phyloP scores from a whole-genome alignment of 192 early-diverging fungal genomes.

The Coemansia sp. region DNA sequence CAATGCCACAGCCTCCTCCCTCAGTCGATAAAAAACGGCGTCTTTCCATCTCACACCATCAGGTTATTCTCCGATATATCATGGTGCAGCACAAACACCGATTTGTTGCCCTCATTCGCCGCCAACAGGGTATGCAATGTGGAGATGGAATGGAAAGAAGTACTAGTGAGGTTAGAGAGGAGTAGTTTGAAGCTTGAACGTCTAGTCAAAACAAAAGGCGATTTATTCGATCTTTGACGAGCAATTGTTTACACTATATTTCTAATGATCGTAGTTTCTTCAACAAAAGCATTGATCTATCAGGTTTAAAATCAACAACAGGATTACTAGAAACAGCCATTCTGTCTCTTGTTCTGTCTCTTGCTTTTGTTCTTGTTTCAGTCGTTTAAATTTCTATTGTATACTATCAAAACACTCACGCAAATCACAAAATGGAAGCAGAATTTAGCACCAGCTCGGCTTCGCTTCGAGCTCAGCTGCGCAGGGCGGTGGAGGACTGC shows the following conservation, averaged over 20 bases:
- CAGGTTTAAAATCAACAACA: too few species aligned
- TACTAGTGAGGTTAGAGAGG: too few species aligned
- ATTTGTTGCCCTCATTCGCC: background rate
- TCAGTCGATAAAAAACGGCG: conserved; percentile 1
- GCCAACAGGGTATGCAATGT: conserved; percentile 3
- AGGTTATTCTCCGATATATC: conserved; percentile 7
- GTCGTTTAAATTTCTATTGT: background rate
- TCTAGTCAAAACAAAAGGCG: too few species aligned
- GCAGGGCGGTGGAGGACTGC: conserved; percentile 64
- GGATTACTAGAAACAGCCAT: too few species aligned
- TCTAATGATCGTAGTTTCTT: too few species aligned
- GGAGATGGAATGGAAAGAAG: too few species aligned
- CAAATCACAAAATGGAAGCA: conserved; percentile 19
- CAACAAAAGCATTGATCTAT: too few species aligned
- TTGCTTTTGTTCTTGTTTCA: background rate
- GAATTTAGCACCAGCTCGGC: background rate
- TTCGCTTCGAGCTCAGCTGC: conserved; percentile 46
- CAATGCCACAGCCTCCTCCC: conserved; percentile 1
- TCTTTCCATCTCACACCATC: background rate
- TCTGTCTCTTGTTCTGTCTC: background rate
- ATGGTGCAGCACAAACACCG: conserved; percentile 2
- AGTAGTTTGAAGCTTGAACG: too few species aligned
- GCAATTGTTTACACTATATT: too few species aligned
- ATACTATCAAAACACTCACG: background rate
- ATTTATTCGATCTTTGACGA: too few species aligned